phyloP scores from a whole-genome alignment of 2,329 filamentous ascomycete species.

The Calonectria henricotiae region DNA sequence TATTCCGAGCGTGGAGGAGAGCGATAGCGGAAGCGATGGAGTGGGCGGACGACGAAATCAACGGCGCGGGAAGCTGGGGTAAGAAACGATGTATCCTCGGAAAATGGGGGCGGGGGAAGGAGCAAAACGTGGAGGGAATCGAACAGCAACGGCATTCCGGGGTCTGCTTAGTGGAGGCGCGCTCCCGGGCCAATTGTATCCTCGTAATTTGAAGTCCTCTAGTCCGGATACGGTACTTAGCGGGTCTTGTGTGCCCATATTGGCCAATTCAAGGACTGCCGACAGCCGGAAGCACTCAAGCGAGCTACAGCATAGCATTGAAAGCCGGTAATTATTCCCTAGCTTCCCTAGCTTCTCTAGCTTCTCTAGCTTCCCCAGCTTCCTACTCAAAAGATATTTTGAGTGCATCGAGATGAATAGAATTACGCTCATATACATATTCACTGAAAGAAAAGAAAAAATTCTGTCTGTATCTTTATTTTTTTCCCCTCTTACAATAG shows the following conservation, averaged over 20 bases:
- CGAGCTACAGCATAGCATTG: background rate
- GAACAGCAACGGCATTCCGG: constrained; percentile 32
- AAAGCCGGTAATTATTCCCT: background rate
- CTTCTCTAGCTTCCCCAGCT: background rate
- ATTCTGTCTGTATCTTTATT: background rate
- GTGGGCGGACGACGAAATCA: constrained; percentile 26
- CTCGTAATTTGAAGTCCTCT: constrained; percentile 33
- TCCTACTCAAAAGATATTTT: background rate
- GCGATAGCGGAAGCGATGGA: constrained; percentile 14
- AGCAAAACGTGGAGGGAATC: constrained; percentile 38
- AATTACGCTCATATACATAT: background rate
- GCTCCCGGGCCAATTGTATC: constrained; percentile 40
- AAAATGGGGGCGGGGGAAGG: constrained; percentile 43
- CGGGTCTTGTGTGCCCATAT: constrained; percentile 23
- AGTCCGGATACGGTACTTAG: constrained; percentile 8
- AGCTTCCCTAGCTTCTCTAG: background rate
- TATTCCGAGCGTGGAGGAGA: constrained; percentile 12
- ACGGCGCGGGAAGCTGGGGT: constrained; percentile 27
- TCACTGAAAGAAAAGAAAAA: too few species aligned
- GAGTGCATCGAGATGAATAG: too few species aligned
- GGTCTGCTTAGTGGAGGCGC: constrained; percentile 31
- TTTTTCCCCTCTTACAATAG: background rate
- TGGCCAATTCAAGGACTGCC: constrained; percentile 36
- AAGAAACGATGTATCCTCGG: constrained; percentile 34
- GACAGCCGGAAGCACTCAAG: constrained; percentile 23